Evolutionary conservation across 352 stramenopile genomes (phyloP).

Genomic region (Phytophthora cactorum): DNA sequence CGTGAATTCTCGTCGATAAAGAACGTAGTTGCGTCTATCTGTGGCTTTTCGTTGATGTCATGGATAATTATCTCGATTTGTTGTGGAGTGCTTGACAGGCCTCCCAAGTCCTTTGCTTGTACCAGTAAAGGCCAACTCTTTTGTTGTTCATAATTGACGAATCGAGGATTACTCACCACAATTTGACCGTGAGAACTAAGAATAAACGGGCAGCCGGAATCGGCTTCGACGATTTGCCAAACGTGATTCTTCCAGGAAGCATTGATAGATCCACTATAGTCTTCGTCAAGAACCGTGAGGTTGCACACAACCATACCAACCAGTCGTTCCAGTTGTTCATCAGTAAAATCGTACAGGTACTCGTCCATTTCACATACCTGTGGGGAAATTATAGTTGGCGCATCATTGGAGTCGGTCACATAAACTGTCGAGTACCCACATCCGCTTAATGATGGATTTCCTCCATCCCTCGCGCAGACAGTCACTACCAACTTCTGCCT

Average conservation of each 20-base stretch:
- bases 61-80: constrained; percentile 20
- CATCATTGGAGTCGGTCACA: constrained; percentile 29
- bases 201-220: constrained; percentile 21
- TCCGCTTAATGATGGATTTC: constrained; percentile 18
- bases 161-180: constrained; percentile 16
- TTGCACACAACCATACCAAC: constrained; percentile 21
- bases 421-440: constrained; percentile 16
- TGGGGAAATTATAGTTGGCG: constrained; percentile 21
- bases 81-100: constrained; percentile 19
- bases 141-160: constrained; percentile 25
- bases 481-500: background rate
- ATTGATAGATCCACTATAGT: constrained; percentile 14
- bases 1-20: constrained; percentile 33
- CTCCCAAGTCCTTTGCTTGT: constrained; percentile 26
- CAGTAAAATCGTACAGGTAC: constrained; percentile 25
- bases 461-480: constrained; percentile 25
- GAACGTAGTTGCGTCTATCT: constrained; percentile 17
- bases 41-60: constrained; percentile 32
- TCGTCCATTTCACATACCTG: constrained; percentile 24
- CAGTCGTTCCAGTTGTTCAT: constrained; percentile 13
- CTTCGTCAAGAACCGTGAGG: constrained; percentile 29
- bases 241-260: constrained; percentile 24
- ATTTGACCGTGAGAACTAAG: constrained; percentile 22
- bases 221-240: constrained; percentile 17
- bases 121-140: constrained; percentile 23